These are phyloP conservation scores for Abortiporus biennis DNA, from an alignment of 1,284 basidiomycete genomes.

Conservation along the genomic window DNA sequence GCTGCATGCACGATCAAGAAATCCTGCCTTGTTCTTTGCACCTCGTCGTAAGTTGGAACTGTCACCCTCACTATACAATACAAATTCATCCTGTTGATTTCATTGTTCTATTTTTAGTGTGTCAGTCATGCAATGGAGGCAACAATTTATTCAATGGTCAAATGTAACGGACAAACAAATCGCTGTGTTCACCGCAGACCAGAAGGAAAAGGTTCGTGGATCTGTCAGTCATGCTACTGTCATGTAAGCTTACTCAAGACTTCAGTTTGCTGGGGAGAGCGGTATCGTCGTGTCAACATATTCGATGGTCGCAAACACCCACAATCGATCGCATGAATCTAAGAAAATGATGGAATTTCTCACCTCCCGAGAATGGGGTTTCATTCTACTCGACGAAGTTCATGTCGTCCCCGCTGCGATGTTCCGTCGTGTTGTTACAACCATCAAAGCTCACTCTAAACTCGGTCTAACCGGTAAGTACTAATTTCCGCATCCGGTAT, in stretches of 20 bases:
- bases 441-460: conserved; percentile 97
- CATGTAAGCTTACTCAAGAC: conserved; percentile 9
- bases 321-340: conserved; percentile 92
- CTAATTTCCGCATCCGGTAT: too few relatives aligned
- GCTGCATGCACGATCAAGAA: conserved; percentile 99
- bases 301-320: conserved; percentile 97
- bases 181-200: conserved; percentile 92
- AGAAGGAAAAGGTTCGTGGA: conserved; percentile 82
- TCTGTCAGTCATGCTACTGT: not conserved
- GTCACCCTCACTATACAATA: too few relatives aligned
- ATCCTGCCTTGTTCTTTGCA: conserved; percentile 96
- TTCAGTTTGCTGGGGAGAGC: conserved; percentile 78
- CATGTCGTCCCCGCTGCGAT: conserved; percentile 97
- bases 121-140: conserved; percentile 97
- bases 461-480: conserved; percentile 82
- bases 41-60: conserved; percentile 72
- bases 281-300: conserved; percentile 97
- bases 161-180: conserved; percentile 95
- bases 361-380: conserved; percentile 91
- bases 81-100: conserved; percentile 4
- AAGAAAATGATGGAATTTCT: conserved; percentile 99
- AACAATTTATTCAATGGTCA: conserved; percentile 96
- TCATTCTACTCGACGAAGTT: conserved; percentile 93
- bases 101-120: conserved; percentile 53
- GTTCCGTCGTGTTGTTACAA: conserved; percentile 94